Conservation (phyloP, 1,139 yeast species). For the Yamadazyma aaseri region DNA sequence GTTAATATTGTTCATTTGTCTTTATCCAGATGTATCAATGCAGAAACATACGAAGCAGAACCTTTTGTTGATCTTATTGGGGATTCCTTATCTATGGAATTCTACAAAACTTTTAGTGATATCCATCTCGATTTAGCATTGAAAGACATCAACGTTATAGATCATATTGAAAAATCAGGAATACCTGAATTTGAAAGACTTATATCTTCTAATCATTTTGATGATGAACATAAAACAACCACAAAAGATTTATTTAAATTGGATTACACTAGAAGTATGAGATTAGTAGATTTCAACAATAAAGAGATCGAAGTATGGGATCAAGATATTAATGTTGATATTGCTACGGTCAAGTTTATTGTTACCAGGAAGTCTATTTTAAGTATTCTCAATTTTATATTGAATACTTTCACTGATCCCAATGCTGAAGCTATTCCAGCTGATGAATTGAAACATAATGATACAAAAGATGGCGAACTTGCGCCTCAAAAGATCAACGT, state of each 20-base stretch:
- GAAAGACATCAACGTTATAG: slow-evolving; percentile 68
- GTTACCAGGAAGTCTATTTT: slow-evolving; percentile 76
- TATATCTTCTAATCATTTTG: slow-evolving; percentile 62
- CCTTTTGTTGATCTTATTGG: slow-evolving; percentile 73
- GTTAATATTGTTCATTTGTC: slow-evolving; percentile 65
- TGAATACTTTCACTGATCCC: slow-evolving; percentile 87
- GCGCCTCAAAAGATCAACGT: slow-evolving; percentile 77
- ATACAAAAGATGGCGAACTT: slow-evolving; percentile 48
- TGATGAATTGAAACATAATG: slow-evolving; percentile 65
- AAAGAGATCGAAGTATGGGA: slow-evolving; percentile 71
- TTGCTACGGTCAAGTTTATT: slow-evolving; percentile 79
- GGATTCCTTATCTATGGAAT: slow-evolving; percentile 59
- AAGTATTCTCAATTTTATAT: slow-evolving; percentile 73
- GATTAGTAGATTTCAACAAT: slow-evolving; percentile 59
- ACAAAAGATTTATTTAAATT: slow-evolving; percentile 58
- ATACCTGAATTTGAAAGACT: slow-evolving; percentile 66
- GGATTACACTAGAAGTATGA: slow-evolving; percentile 55
- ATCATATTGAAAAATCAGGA: slow-evolving; percentile 66
- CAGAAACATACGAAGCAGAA: slow-evolving; percentile 59
- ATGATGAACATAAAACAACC: slow-evolving; percentile 26
- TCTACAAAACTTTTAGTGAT: slow-evolving; percentile 57
- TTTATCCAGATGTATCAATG: slow-evolving; percentile 65
- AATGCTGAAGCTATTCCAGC: slow-evolving; percentile 67
- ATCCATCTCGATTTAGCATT: slow-evolving; percentile 68
- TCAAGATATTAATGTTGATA: slow-evolving; percentile 68